Conservation (phyloP, 2,329 filamentous ascomycete species). For the Elsinoe fawcettii region DNA sequence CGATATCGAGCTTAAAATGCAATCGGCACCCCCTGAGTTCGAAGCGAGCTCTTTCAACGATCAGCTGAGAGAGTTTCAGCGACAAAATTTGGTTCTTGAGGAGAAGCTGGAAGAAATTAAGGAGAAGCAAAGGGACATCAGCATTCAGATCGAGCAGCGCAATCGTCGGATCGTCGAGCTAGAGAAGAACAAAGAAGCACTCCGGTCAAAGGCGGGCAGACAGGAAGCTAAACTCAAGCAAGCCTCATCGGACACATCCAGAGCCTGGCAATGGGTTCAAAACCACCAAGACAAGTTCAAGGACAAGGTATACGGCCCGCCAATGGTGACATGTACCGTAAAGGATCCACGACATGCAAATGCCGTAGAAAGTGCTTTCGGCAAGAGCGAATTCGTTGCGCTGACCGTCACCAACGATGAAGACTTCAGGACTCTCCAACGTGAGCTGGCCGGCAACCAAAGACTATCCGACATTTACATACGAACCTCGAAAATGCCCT, state of each 20-base stretch:
- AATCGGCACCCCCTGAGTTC: conserved; percentile 60
- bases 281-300: conserved; percentile 61
- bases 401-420: conserved; percentile 68
- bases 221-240: conserved; percentile 58
- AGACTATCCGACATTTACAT: conserved; percentile 64
- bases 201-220: conserved; percentile 69
- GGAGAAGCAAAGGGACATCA: conserved; percentile 18
- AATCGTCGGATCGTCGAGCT: conserved; percentile 34
- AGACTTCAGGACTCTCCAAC: conserved; percentile 67
- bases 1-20: conserved; percentile 54
- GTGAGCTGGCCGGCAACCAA: conserved; percentile 56
- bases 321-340: conserved; percentile 71
- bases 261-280: conserved; percentile 76
- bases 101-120: conserved; percentile 33
- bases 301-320: conserved; percentile 70
- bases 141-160: conserved; percentile 30
- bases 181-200: conserved; percentile 45
- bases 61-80: conserved; percentile 55
- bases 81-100: conserved; percentile 39
- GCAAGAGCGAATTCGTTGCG: conserved; percentile 45
- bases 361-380: conserved; percentile 52
- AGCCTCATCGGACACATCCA: conserved; percentile 54
- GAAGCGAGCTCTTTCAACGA: conserved; percentile 64
- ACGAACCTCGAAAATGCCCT: conserved; percentile 50
- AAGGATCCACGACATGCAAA: conserved; percentile 61